These are phyloP conservation scores for Pestalotiopsis sp. DNA, from an alignment of 2,329 filamentous ascomycete genomes.

Conservation along the genomic window DNA sequence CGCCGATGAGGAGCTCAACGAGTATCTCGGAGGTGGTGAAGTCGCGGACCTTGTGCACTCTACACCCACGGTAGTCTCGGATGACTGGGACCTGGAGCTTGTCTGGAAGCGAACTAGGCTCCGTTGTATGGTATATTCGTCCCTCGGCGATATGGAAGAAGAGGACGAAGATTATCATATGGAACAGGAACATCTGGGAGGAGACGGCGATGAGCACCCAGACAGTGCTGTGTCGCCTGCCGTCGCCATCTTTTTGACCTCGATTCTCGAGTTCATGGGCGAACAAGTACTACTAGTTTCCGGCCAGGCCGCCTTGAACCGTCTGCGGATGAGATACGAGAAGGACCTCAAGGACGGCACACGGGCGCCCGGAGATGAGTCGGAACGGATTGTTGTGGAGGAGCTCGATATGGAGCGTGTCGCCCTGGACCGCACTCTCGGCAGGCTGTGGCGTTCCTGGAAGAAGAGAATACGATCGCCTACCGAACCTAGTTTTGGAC, in stretches of 20 bases:
- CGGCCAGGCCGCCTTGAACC: constrained; percentile 78
- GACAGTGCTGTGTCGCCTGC: constrained; percentile 81
- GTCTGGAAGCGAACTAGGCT: constrained; percentile 93
- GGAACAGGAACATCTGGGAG: constrained; percentile 74
- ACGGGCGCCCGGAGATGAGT: constrained; percentile 47
- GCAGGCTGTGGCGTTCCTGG: constrained; percentile 92
- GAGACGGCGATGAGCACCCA: constrained; percentile 56
- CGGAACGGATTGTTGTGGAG: constrained; percentile 78
- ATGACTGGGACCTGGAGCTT: constrained; percentile 85
- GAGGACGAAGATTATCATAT: constrained; percentile 93
- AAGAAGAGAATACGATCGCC: constrained; percentile 78
- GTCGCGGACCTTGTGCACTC: constrained; percentile 70
- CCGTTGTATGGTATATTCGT: constrained; percentile 97
- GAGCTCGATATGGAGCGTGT: constrained; percentile 93
- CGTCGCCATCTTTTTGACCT: constrained; percentile 93
- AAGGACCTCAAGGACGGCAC: constrained; percentile 59
- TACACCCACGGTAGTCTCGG: constrained; percentile 51
- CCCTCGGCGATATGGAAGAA: constrained; percentile 94
- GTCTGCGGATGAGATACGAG: constrained; percentile 61
- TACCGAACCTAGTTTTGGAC: constrained; percentile 46
- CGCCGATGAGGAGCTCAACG: constrained; percentile 83
- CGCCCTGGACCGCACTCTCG: constrained; percentile 85
- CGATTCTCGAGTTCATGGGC: constrained; percentile 90
- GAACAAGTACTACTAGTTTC: constrained; percentile 89
- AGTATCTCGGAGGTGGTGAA: constrained; percentile 80